These are phyloP conservation scores for Trichoderma oligosporum DNA, from an alignment of 2,329 filamentous ascomycete genomes.

Conservation along the genomic window DNA sequence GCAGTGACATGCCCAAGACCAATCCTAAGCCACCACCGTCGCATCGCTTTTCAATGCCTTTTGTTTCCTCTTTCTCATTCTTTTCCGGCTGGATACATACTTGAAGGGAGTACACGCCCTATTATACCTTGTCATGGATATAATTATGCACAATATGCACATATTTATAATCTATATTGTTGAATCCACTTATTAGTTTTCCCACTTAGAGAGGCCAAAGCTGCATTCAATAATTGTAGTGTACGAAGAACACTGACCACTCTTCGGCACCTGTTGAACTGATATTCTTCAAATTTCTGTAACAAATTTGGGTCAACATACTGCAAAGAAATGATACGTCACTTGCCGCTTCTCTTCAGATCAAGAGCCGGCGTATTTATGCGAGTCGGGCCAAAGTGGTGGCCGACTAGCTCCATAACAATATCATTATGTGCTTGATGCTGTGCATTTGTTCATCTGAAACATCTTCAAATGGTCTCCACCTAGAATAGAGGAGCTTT, in stretches of 20 bases:
- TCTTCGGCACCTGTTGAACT: constrained; percentile 4
- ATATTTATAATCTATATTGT: not conserved
- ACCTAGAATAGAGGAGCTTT: not conserved
- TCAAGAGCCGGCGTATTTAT: not conserved
- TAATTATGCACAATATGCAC: not conserved
- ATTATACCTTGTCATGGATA: not conserved
- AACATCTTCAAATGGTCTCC: too few relatives aligned
- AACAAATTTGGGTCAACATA: not conserved
- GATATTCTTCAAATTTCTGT: constrained; percentile 9
- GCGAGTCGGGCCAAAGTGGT: not conserved
- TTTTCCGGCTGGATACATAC: not conserved
- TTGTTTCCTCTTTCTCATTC: not conserved
- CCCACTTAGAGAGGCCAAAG: not conserved
- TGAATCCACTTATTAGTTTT: not conserved
- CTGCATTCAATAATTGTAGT: not conserved
- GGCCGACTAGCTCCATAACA: too few relatives aligned
- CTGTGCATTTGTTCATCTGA: not conserved
- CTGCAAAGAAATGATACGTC: not conserved
- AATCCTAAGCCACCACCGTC: not conserved
- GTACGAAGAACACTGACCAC: constrained; percentile 10
- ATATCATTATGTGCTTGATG: not conserved
- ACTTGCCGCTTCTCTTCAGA: not conserved
- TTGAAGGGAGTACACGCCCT: not conserved
- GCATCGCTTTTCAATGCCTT: not conserved
- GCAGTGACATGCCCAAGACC: not conserved